A percentile compares a stretch with the other conserved stretches of the same genome.
Evolutionary conservation across 2,329 filamentous ascomycete species (phyloP).

Genomic region (Onygenales sp.): DNA sequence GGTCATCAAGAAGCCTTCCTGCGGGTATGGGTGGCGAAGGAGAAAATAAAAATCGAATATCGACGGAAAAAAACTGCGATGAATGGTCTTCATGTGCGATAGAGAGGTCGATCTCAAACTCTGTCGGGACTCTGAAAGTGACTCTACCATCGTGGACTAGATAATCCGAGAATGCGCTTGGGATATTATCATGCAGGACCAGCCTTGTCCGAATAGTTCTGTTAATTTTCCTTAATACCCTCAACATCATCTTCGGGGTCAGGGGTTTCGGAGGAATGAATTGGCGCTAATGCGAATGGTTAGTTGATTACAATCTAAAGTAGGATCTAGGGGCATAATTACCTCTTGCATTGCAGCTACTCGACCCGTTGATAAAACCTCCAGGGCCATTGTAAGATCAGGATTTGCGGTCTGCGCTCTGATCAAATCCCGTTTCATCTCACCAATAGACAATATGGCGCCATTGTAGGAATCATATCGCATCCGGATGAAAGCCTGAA

Average conservation of each 20-base stretch:
- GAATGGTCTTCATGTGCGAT: conserved; percentile 76
- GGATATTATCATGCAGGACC: conserved; percentile 76
- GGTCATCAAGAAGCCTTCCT: conserved; percentile 51
- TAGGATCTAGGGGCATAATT: conserved; percentile 12
- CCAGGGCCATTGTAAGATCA: conserved; percentile 79
- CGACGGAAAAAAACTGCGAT: conserved; percentile 88
- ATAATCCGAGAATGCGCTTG: conserved; percentile 67
- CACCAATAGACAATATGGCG: conserved; percentile 54
- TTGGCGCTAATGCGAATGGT: conserved; percentile 44
- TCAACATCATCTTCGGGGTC: conserved; percentile 60
- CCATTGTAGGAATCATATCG: conserved; percentile 53
- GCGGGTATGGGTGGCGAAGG: conserved; percentile 57
- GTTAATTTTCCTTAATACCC: conserved; percentile 71
- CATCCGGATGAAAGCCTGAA: conserved; percentile 63
- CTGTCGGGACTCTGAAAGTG: conserved; percentile 71
- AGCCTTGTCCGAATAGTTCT: conserved; percentile 72
- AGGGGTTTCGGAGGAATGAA: conserved; percentile 69
- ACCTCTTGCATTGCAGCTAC: conserved; percentile 72
- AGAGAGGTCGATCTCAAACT: conserved; percentile 90
- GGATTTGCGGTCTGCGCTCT: conserved; percentile 74
- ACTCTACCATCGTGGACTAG: conserved; percentile 75
- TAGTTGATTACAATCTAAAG: conserved; percentile 4
- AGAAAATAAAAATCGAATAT: conserved; percentile 73
- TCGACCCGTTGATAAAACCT: conserved; percentile 70
- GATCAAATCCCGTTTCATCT: conserved; percentile 63